phyloP scores from a whole-genome alignment of 495 filamentous ascomycete genomes.

The Staphylotrichum tortipilum region DNA sequence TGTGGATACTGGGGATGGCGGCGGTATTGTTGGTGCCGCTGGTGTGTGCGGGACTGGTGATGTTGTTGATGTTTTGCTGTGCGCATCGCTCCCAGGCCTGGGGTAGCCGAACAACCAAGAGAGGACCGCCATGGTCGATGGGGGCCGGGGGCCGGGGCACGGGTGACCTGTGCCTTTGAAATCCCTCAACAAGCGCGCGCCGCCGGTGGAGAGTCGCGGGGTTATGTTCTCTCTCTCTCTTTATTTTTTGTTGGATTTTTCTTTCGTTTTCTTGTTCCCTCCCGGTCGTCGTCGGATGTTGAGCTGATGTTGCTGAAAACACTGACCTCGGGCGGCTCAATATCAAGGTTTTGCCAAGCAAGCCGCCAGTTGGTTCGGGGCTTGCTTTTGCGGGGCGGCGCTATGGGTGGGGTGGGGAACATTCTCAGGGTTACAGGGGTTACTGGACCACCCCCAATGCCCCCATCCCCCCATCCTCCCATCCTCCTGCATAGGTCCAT shows the following conservation, averaged over 20 bases:
- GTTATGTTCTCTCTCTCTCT: not conserved
- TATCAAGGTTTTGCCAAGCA: constrained; percentile 1
- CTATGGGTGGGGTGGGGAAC: too few species aligned
- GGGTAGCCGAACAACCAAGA: not conserved
- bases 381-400: too few species aligned
- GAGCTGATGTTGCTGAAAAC: not conserved
- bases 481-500: too few species aligned
- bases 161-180: too few species aligned
- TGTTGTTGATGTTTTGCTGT: not conserved
- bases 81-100: not conserved
- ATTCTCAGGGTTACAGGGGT: too few species aligned
- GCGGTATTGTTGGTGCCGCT: not conserved
- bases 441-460: too few species aligned
- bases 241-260: not conserved
- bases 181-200: too few species aligned
- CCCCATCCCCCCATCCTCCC: too few species aligned
- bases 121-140: not conserved
- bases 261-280: not conserved
- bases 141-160: too few species aligned
- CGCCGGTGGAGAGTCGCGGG: not conserved
- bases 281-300: too few species aligned
- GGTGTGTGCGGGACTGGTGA: not conserved
- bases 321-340: not conserved
- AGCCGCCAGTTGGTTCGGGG: not conserved
- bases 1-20: not conserved